These are phyloP conservation scores for Scheffersomyces titani DNA, from an alignment of 1,139 yeast species.

Conservation along the genomic window DNA sequence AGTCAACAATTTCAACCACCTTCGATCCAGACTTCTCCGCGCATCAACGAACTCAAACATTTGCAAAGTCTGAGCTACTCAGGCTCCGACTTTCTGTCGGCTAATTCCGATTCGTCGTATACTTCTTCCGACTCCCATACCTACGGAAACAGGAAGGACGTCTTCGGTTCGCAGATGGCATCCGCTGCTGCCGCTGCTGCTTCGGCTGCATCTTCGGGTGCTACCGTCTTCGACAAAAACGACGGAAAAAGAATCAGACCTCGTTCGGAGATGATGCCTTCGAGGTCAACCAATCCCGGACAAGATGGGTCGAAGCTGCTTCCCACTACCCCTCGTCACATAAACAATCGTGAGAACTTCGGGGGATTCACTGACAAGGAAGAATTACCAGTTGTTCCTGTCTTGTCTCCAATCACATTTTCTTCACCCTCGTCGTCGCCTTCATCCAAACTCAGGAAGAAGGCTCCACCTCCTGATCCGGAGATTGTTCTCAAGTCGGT, in stretches of 20 bases:
- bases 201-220: neutral
- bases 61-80: constrained; percentile 8
- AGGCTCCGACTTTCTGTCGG: constrained; percentile 35
- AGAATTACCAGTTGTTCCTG: neutral
- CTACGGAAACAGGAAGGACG: neutral
- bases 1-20: neutral
- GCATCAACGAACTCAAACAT: neutral
- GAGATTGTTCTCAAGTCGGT: neutral
- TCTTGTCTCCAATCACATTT: neutral
- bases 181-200: neutral
- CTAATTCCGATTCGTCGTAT: constrained; percentile 34
- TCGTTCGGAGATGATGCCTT: neutral
- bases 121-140: constrained; percentile 29
- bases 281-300: neutral
- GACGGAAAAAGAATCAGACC: neutral
- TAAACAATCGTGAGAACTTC: neutral
- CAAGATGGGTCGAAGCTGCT: neutral
- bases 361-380: neutral
- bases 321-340: neutral
- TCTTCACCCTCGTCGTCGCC: neutral
- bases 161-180: neutral
- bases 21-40: neutral
- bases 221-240: neutral
- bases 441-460: neutral
- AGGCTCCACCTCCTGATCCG: constrained; percentile 3